Percentiles rank a stretch among this genome's conserved stretches.
phyloP scores from a whole-genome alignment of 2,329 filamentous ascomycete genomes.

The Microdochium bolleyi region DNA sequence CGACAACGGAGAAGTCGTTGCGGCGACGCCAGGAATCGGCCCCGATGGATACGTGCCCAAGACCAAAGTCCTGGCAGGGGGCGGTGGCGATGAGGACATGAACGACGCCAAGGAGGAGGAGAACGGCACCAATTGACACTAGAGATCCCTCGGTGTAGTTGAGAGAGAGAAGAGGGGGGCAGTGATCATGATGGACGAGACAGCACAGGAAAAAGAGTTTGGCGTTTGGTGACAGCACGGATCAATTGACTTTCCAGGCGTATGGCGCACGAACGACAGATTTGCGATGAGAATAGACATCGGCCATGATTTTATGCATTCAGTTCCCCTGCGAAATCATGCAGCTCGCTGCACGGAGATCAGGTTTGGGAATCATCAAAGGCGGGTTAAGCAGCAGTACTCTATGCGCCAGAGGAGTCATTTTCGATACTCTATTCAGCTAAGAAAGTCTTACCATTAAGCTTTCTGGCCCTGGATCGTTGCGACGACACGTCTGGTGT shows the following conservation, averaged over 20 bases:
- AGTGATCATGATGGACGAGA: neutral
- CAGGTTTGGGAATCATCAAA: neutral
- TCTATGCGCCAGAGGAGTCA: neutral
- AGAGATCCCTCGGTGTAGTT: slow-evolving; percentile 2
- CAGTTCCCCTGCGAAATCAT: neutral
- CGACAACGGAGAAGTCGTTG: slow-evolving; percentile 81
- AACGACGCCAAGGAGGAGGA: slow-evolving; percentile 28
- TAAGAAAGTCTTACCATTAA: slow-evolving; percentile 9
- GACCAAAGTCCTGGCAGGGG: slow-evolving; percentile 57
- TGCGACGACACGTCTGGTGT: slow-evolving; percentile 76
- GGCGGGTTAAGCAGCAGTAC: neutral
- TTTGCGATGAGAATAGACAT: neutral
- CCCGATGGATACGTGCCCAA: slow-evolving; percentile 53
- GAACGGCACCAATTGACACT: slow-evolving; percentile 24
- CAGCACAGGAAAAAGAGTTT: neutral
- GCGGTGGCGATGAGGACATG: slow-evolving; percentile 55
- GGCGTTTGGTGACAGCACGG: neutral
- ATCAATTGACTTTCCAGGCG: slow-evolving; percentile 4
- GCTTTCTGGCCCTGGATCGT: slow-evolving; percentile 86
- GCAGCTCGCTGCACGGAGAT: neutral
- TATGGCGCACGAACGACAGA: slow-evolving; percentile 9
- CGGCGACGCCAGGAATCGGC: slow-evolving; percentile 68
- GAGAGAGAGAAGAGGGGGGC: neutral
- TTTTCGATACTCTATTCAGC: neutral
- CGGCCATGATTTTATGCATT: neutral